Evolutionary conservation across 1,139 yeast species (phyloP).

Genomic region (Diutina mesorugosa): DNA sequence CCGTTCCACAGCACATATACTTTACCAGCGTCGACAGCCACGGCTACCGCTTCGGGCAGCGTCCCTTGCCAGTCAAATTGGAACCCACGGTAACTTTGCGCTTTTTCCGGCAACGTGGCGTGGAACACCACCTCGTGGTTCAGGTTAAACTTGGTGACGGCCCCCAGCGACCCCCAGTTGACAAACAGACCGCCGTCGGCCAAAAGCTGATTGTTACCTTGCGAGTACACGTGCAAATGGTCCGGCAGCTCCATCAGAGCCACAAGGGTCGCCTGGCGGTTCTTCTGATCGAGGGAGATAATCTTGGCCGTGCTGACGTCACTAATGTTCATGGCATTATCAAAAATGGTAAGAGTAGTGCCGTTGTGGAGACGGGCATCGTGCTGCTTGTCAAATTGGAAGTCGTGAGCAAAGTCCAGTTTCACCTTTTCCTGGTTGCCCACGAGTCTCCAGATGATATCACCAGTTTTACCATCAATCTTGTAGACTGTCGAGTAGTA

Average conservation of each 20-base stretch:
- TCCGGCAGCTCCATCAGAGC: conserved; percentile 15
- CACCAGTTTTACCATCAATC: conserved; percentile 21
- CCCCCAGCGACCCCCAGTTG: conserved; percentile 28
- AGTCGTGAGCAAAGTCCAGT: conserved; percentile 12
- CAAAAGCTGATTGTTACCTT: conserved; percentile 23
- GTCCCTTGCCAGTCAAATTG: conserved; percentile 22
- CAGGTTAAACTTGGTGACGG: conserved; percentile 19
- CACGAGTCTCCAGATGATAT: conserved; percentile 22
- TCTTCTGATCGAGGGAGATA: conserved; percentile 17
- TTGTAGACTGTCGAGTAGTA: conserved; percentile 22
- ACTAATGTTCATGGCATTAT: conserved; percentile 24
- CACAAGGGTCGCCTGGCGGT: conserved; percentile 15
- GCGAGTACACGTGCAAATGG: conserved; percentile 18
- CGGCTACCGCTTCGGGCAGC: conserved; percentile 21
- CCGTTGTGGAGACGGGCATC: conserved; percentile 17
- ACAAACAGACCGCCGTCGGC: conserved; percentile 19
- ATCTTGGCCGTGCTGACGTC: conserved; percentile 21
- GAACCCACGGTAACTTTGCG: conserved; percentile 24
- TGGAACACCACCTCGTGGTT: conserved; percentile 19
- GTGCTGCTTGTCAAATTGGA: conserved; percentile 23
- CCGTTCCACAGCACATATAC: conserved; percentile 27
- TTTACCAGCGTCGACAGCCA: conserved; percentile 9
- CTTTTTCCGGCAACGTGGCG: conserved; percentile 14
- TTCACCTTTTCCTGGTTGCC: conserved; percentile 14
- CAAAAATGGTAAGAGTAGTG: conserved; percentile 20